Evolutionary conservation across 805 yeast species (phyloP).

Genomic region (Kregervanrija pseudodelftensis): DNA sequence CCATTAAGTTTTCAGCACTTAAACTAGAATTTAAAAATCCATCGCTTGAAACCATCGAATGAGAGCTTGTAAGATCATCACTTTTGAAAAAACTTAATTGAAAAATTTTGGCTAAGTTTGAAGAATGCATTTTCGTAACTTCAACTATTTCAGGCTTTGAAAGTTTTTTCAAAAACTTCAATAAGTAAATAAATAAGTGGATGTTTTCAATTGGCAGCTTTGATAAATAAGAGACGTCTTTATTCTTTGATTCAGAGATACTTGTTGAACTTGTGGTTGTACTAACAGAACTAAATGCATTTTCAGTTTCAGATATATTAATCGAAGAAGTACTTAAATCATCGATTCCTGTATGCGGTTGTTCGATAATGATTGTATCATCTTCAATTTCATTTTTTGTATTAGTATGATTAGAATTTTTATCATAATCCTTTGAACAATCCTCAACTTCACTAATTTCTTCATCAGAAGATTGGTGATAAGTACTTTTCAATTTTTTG

Average conservation of each 20-base stretch:
- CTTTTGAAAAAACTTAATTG: conserved; percentile 31
- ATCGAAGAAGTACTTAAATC: background rate
- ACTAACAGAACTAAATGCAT: background rate
- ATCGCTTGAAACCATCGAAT: conserved; percentile 9
- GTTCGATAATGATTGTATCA: background rate
- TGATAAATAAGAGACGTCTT: conserved; percentile 2
- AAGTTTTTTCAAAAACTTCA: conserved; percentile 22
- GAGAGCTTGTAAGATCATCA: conserved; percentile 18
- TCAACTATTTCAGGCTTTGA: conserved; percentile 16
- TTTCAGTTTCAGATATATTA: background rate
- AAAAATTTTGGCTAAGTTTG: conserved; percentile 31
- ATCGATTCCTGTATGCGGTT: too few species aligned
- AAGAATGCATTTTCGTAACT: conserved; percentile 31
- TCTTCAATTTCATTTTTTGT: conserved; percentile 1
- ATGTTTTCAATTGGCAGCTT: conserved; percentile 24
- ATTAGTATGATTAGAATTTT: background rate
- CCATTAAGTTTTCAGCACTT: conserved; percentile 23
- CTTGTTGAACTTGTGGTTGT: background rate
- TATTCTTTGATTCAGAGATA: background rate
- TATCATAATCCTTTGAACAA: background rate
- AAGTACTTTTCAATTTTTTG: conserved; percentile 14
- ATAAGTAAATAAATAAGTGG: conserved; percentile 25
- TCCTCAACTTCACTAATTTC: conserved; percentile 1
- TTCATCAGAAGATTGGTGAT: conserved; percentile 9
- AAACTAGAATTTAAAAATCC: conserved; percentile 7